phyloP scores from a whole-genome alignment of 495 filamentous ascomycete species.

The Trichoderma reesei region DNA sequence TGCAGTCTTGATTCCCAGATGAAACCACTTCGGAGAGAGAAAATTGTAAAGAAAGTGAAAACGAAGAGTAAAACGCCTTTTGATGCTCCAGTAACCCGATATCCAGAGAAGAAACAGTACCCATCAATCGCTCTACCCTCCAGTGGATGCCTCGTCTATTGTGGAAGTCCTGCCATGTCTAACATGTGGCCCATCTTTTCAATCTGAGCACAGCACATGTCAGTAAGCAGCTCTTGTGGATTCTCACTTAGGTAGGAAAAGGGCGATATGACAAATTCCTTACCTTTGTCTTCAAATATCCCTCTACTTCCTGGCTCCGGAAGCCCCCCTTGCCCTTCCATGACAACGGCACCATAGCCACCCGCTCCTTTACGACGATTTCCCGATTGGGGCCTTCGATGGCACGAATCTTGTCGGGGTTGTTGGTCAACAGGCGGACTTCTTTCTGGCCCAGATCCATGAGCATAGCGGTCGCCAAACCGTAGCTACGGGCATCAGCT shows the following conservation, averaged over 20 bases:
- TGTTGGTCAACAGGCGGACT: conserved; percentile 87
- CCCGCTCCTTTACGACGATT: conserved; percentile 77
- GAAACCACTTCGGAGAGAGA: not conserved
- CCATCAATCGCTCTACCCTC: not conserved
- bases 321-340: conserved; percentile 85
- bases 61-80: not conserved
- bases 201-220: conserved; percentile 23
- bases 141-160: not conserved
- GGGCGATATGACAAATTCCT: conserved; percentile 14
- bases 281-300: conserved; percentile 91
- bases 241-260: conserved; percentile 8
- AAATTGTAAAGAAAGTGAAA: not conserved
- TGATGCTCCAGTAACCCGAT: not conserved
- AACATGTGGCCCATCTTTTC: conserved; percentile 36
- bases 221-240: conserved; percentile 5
- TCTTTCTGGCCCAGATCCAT: conserved; percentile 71
- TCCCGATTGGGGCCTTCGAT: conserved; percentile 87
- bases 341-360: conserved; percentile 90
- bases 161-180: conserved; percentile 17
- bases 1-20: not conserved
- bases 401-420: conserved; percentile 91
- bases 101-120: not conserved
- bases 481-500: conserved; percentile 89
- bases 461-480: conserved; percentile 88
- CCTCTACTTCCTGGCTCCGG: conserved; percentile 77